Percentiles rank a stretch among this genome's conserved stretches.
Evolutionary conservation across 1,139 yeast genomes (phyloP).

Genomic region (Debaryomycetaceae sp.): DNA sequence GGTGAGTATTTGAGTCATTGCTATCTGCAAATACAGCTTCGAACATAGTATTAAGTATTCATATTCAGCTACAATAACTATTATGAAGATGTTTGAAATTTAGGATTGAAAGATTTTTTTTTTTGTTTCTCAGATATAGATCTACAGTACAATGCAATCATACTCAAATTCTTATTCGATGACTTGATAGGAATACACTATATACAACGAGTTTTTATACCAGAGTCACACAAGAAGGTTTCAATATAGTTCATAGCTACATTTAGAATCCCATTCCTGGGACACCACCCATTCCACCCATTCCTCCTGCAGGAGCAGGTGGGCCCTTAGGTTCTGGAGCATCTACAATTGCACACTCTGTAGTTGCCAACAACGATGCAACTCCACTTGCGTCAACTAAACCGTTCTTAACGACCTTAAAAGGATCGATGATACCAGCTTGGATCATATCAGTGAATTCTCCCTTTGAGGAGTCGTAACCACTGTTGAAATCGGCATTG

Average conservation of each 20-base stretch:
- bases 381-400: slow-evolving; percentile 97
- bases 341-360: slow-evolving; percentile 98
- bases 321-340: slow-evolving; percentile 88
- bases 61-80: neutral
- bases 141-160: neutral
- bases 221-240: neutral
- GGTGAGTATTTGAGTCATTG: slow-evolving; percentile 10
- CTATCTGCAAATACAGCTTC: slow-evolving; percentile 16
- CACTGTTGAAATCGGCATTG: slow-evolving; percentile 83
- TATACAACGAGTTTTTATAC: neutral
- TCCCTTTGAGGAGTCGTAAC: slow-evolving; percentile 93
- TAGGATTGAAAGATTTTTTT: no score
- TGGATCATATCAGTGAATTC: slow-evolving; percentile 95
- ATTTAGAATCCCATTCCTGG: slow-evolving; percentile 13
- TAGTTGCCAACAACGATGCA: slow-evolving; percentile 95
- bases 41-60: slow-evolving; percentile 13
- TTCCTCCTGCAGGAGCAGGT: slow-evolving; percentile 58
- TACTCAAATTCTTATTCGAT: neutral
- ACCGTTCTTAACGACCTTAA: slow-evolving; percentile 98
- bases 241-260: neutral
- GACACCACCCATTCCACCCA: slow-evolving; percentile 48
- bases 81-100: neutral
- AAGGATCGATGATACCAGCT: slow-evolving; percentile 98
- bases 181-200: neutral
- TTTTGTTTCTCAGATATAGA: neutral